Evolutionary conservation across 1,139 yeast genomes (phyloP), one percentile per base, ranked within the genome.

Genomic region (Hansenula sp.): DNA sequence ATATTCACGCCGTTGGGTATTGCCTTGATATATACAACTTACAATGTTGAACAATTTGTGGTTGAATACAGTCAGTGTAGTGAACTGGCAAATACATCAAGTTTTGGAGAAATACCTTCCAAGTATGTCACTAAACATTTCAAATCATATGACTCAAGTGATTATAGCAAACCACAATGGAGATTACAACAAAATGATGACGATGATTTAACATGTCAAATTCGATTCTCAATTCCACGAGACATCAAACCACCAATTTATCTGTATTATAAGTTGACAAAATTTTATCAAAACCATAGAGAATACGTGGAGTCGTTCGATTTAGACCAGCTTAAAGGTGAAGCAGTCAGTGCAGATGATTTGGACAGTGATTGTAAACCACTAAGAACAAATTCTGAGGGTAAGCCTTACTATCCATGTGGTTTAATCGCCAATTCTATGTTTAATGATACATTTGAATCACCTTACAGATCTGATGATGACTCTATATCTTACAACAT

Each of bases 401-500:
- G 76, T 11, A 79, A 75, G 45, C 65, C 68, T 17, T 68, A 73
- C 36, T 84, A 83, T 53, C 94, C 94, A 12, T 84, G 94, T 62
- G 94, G 94, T 0, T 69, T 84, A 41, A 82, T 84, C 44, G 89
- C 92, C 36, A 84, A 84, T 55, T 80, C 89, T 17, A 61, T 77
- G 56, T 84, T 84, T 64, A 84, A 84, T 57, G 94, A 84, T 56
- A 77, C 90, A 2, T 73, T 80, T 52, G 66, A 67, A 24, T 64
- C 73, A 29, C 70, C 75, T 4, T 70, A 73, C 11, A 60, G 70
- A 29, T 45, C 50, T 4, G 69, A 62, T 9, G 72, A 74, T 29
- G 61, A 64, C 19, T 58, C 66, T 34, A 68, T 66, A 41, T 62
- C 66, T 21, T 82, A 74, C 51, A 57, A 61, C 6, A 66, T 84